Evolutionary conservation across 2,329 filamentous ascomycete genomes (phyloP).

Genomic region (Trichophyton mentagrophytes): DNA sequence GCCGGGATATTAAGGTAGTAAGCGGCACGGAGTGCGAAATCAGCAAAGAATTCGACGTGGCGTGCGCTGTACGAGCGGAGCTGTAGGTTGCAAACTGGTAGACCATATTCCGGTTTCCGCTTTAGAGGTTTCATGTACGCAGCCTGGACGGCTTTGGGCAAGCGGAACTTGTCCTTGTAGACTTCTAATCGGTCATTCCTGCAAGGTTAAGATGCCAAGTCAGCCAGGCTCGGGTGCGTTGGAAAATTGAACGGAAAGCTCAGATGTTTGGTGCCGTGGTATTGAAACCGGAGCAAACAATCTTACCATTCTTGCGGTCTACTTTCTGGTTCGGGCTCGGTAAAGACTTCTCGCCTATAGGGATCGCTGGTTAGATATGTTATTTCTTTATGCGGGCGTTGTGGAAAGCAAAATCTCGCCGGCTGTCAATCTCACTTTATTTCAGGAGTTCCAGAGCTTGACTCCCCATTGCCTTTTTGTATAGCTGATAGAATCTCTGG

Average conservation of each 20-base stretch:
- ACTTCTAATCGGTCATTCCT: constrained; percentile 28
- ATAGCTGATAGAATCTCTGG: not conserved
- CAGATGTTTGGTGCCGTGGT: not conserved
- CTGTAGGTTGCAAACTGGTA: constrained; percentile 82
- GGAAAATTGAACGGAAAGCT: not conserved
- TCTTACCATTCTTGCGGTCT: constrained; percentile 1
- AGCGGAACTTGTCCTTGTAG: constrained; percentile 36
- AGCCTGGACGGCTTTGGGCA: constrained; percentile 71
- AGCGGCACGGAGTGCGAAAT: constrained; percentile 86
- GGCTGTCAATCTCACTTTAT: not conserved
- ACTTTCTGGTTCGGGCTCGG: not conserved
- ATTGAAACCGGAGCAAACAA: not conserved
- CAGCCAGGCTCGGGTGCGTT: not conserved
- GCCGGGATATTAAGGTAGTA: constrained; percentile 86
- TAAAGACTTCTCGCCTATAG: not conserved
- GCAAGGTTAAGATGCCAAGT: not conserved
- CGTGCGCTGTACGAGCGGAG: constrained; percentile 81
- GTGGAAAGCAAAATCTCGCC: too few relatives aligned
- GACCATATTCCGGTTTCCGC: constrained; percentile 57
- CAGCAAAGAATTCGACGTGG: constrained; percentile 85
- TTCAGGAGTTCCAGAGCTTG: not conserved
- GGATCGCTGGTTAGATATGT: not conserved
- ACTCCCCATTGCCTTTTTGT: not conserved
- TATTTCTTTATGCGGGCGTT: not conserved
- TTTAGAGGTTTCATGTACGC: constrained; percentile 76